phyloP scores from a whole-genome alignment of 306 rosid genomes.

The Acacia confusa region DNA sequence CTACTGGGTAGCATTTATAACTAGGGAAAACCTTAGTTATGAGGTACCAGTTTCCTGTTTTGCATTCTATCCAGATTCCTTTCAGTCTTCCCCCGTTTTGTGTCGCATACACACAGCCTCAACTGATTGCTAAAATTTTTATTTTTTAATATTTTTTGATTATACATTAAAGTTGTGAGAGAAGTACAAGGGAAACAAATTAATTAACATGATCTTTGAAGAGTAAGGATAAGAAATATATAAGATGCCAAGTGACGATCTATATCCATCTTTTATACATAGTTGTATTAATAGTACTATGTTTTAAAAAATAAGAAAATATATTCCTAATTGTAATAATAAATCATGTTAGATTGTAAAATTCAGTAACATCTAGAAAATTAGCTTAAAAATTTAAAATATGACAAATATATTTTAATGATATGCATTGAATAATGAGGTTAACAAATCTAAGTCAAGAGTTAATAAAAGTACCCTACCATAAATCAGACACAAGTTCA shows the following conservation, averaged over 20 bases:
- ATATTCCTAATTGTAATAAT: background rate
- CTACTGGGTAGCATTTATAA: background rate
- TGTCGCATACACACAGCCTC: background rate
- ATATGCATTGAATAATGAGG: background rate
- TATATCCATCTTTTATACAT: constrained; percentile 10
- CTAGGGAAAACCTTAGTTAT: background rate
- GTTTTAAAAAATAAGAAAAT: background rate
- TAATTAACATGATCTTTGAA: background rate
- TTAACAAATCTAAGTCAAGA: background rate
- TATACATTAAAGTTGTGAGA: background rate
- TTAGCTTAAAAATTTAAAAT: background rate
- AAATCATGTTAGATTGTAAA: background rate
- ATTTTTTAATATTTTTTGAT: background rate
- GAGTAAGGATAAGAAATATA: constrained; percentile 1
- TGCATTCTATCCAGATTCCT: background rate
- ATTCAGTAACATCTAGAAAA: background rate
- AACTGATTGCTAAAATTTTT: background rate
- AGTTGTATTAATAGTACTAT: background rate
- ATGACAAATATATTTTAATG: background rate
- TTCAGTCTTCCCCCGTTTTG: background rate
- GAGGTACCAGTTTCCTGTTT: background rate
- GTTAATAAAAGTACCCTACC: background rate
- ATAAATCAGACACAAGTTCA: background rate
- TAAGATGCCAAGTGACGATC: constrained; percentile 8
- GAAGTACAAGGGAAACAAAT: background rate